These are phyloP conservation scores for Tetrapisispora taiwanensis DNA, from an alignment of 805 yeast genomes.

Conservation along the genomic window DNA sequence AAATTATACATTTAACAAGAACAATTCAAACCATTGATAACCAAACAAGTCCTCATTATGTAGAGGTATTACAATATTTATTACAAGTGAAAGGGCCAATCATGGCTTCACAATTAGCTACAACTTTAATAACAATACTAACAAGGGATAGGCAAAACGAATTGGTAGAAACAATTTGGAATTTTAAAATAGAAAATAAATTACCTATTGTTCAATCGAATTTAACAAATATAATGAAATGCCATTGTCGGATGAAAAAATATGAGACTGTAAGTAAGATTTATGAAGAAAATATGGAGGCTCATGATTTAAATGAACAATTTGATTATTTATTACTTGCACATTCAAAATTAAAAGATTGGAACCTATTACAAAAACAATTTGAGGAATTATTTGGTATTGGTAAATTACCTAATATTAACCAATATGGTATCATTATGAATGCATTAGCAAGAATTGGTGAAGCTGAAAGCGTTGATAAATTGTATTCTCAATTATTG, in stretches of 20 bases:
- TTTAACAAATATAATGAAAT: constrained; percentile 19
- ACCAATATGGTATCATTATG: constrained; percentile 55
- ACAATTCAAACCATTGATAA: constrained; percentile 2
- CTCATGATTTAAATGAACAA: constrained; percentile 38
- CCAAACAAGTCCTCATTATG: neutral
- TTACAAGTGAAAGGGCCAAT: constrained; percentile 9
- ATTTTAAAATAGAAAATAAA: constrained; percentile 18
- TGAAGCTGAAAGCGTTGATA: constrained; percentile 38
- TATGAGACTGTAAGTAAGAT: constrained; percentile 23
- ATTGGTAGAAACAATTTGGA: constrained; percentile 24
- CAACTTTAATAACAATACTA: constrained; percentile 19
- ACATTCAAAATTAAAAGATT: constrained; percentile 37
- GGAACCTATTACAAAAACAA: constrained; percentile 45
- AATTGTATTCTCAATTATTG: constrained; percentile 39
- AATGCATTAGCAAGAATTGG: constrained; percentile 44
- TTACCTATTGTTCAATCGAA: constrained; percentile 13
- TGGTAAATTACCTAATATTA: constrained; percentile 42
- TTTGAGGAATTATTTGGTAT: constrained; percentile 48
- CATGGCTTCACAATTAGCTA: constrained; percentile 21
- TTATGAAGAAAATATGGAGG: constrained; percentile 30
- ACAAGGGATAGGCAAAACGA: constrained; percentile 9
- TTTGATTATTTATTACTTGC: constrained; percentile 40
- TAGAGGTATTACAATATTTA: neutral
- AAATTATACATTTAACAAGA: constrained; percentile 14
- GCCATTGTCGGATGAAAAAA: constrained; percentile 14